phyloP scores from a whole-genome alignment of 139 green algal genomes.

The Chlorella sp. region DNA sequence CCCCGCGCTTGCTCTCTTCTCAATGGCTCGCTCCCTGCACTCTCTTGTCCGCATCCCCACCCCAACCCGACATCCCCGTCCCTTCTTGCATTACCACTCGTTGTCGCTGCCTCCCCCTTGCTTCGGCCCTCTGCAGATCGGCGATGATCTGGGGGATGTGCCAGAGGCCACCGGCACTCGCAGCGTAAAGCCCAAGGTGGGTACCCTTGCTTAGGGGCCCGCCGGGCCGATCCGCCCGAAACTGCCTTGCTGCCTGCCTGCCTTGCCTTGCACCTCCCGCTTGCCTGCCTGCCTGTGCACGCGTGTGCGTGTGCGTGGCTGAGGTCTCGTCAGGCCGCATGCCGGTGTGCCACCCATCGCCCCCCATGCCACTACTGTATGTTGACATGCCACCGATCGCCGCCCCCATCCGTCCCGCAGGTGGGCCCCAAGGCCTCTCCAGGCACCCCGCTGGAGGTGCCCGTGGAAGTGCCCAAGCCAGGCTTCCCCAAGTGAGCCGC shows the following conservation, averaged over 20 bases:
- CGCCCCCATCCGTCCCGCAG: neutral
- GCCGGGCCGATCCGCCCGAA: no score
- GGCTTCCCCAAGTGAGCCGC: neutral
- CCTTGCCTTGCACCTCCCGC: no score
- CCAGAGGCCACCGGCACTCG: neutral
- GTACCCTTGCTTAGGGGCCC: neutral
- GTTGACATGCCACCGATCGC: neutral
- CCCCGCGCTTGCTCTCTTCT: no score
- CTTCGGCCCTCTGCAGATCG: neutral
- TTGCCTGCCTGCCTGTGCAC: no score
- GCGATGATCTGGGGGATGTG: neutral
- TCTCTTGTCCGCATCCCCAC: no score
- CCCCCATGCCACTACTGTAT: neutral
- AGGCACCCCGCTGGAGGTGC: neutral
- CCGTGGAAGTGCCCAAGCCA: neutral
- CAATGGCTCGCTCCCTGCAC: no score
- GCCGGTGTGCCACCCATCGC: neutral
- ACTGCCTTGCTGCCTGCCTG: neutral
- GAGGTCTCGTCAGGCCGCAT: no score
- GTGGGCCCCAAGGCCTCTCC: conserved; percentile 23
- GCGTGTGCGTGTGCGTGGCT: no score
- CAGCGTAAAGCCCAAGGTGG: neutral
- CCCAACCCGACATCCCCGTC: no score
- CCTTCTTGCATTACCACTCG: no score
- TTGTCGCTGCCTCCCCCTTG: neutral